Base-by-base conservation (phyloP, 176 grass and related monocot species). In the Puya raimondii region DNA sequence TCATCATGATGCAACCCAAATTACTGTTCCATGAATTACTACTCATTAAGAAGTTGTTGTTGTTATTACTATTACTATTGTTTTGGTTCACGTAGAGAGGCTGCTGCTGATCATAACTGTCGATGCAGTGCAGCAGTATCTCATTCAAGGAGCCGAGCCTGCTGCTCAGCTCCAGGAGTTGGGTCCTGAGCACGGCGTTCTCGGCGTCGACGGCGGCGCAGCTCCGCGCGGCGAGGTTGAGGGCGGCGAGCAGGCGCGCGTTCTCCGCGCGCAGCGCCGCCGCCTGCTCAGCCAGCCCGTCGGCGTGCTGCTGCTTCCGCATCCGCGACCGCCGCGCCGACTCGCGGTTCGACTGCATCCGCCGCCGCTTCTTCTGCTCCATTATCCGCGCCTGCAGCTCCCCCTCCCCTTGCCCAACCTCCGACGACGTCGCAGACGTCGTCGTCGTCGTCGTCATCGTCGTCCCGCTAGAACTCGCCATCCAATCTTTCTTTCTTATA, bases 321-420 rank as follows among this genome's bases (percentile, higher is more conserved):
- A 85, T 50, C 79, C 93, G 80, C 9, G 93, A 92, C 65, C 93
- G 74, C 17, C 86, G 67, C 8, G 93, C 93, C 0, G 93, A 97
- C 68, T 92, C 93, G 12, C 93, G 74, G 79, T 97, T 97, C 1
- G 93, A 97, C 27, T 87, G 80, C 84, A 85, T 92, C 73, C 93
- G 76, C 49, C 82, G 64, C 79, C 82, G 78, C 82, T 86, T 92
- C 74, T 76, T 81, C 16, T 73, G 83, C 69, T 83, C 84, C 74
- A 87, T 78, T 64, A 72, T 65, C 1, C 3, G 27, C 27, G 51
- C 66, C 47, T 76, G 81, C 17, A 85, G 65, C 20, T 89, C 71
- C n/a, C 68, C 53, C 14, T 72, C 80, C 25, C 25, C 25, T 2
- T 26, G 25, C n/a, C n/a, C n/a, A n/a, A n/a, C 33, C 33, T 42